Evolutionary conservation across 805 yeast genomes (phyloP), one percentile per base, ranked within the genome.

Genomic region (Martiniozyma abietophila): DNA sequence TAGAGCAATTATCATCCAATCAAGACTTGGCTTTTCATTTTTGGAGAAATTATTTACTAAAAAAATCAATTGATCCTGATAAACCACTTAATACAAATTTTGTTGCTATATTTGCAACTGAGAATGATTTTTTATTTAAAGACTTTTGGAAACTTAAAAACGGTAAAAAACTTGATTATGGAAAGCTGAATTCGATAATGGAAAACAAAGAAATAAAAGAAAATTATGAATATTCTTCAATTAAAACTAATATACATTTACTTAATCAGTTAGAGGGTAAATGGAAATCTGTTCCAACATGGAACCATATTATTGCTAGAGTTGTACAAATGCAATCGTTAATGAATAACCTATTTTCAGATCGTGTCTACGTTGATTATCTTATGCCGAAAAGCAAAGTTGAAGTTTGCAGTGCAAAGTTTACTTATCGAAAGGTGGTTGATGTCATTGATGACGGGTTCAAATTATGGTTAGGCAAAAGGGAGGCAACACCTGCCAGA

Each of bases 261-360:
- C 15, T 42, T 6, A 20, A 37, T 16, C 20, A 21, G 5, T 34
- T 45, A 4, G 9, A 27, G 8, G 49, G 49, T 11, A 37, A 47
- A 2, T 79, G 86, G 86, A 47, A 53, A 30, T 56, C 34, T 2
- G 74, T 81, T 1, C 62, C 75, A 14, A 77, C 86, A 0, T 50
- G 74, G 15, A 52, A 74, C 33, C 70, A 70, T 42, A 61, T 80
- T 38, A 70, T 80, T 0, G 67, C 70, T 1, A 58, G 84, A 36
- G 47, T 69, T 8, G 61, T 76, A 2, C 79, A 75, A 42, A 45
- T 71, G 12, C 62, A 59, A 39, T 32, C 47, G 4, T 33, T 63
- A 3, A 40, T 70, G 16, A 50, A 56, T 31, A 50, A 56, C 8
- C 49, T 67, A 16, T 40, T 65, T 12, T 58, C 70, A 1, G 49